Conservation (phyloP, 345 rosid genomes). For the Heritiera fomes region DNA sequence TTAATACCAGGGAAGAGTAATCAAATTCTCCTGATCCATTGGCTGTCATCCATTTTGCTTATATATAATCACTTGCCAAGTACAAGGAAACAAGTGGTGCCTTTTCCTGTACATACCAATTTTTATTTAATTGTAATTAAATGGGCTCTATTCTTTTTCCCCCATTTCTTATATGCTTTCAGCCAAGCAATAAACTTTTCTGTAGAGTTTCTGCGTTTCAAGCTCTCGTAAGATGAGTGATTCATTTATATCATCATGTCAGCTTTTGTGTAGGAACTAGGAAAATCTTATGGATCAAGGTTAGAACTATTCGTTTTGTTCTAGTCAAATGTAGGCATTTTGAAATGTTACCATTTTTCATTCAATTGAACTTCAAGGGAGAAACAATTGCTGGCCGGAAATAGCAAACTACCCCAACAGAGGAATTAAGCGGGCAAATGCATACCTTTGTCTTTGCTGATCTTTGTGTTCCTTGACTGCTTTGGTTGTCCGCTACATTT, state of each 20-base stretch:
- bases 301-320: not conserved
- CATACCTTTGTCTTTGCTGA: not conserved
- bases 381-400: not conserved
- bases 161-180: not conserved
- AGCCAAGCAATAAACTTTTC: slow-evolving; percentile 12
- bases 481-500: not conserved
- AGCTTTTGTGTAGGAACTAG: not conserved
- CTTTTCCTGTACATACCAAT: not conserved
- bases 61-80: not conserved
- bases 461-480: not conserved
- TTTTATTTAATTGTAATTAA: slow-evolving; percentile 4
- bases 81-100: not conserved
- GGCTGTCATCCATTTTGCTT: slow-evolving; percentile 14
- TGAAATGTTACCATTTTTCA: not conserved
- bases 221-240: slow-evolving; percentile 11
- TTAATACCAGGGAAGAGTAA: slow-evolving; percentile 7
- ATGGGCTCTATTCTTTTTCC: not conserved
- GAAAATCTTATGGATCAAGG: slow-evolving; percentile 1
- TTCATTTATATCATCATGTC: not conserved
- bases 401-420: not conserved
- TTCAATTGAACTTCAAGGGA: not conserved
- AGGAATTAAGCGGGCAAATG: not conserved
- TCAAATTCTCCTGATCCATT: slow-evolving; percentile 8
- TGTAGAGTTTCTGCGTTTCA: slow-evolving; percentile 6
- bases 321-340: not conserved